phyloP scores from a whole-genome alignment of 1,284 basidiomycete genomes.

The Crocinoboletus sp. region DNA sequence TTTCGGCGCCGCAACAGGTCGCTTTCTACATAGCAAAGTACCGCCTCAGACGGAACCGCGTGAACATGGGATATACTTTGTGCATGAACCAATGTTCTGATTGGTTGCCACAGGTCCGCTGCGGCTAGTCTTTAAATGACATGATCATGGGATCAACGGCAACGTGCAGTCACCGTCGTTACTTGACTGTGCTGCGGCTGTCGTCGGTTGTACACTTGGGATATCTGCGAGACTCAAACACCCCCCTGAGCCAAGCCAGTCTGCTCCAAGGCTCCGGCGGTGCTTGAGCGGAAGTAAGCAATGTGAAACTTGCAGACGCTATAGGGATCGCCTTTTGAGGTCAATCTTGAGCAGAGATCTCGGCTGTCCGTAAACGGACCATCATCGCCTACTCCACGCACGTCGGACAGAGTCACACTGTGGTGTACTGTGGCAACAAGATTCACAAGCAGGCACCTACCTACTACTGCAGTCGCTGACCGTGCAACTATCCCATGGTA shows the following conservation, averaged over 20 bases:
- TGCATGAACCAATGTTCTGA: too few species aligned
- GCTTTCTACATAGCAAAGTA: too few species aligned
- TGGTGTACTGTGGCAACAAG: slow-evolving; percentile 5
- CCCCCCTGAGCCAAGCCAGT: too few species aligned
- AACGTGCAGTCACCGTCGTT: neutral
- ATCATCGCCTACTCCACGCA: neutral
- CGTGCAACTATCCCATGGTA: too few species aligned
- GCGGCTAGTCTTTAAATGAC: too few species aligned
- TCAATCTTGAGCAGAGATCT: slow-evolving; percentile 5
- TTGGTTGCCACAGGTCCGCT: too few species aligned
- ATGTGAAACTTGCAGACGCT: neutral
- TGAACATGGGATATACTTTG: too few species aligned
- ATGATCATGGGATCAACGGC: neutral
- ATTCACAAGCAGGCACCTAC: too few species aligned
- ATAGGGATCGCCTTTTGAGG: slow-evolving; percentile 5
- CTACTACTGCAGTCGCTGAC: neutral
- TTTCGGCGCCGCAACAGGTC: too few species aligned
- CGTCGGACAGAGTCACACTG: neutral
- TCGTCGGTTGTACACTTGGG: too few species aligned
- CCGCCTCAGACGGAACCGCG: too few species aligned
- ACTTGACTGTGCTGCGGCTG: neutral
- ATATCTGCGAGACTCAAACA: too few species aligned
- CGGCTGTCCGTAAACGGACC: neutral
- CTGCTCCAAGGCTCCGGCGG: slow-evolving; percentile 7
- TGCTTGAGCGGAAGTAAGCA: slow-evolving; percentile 27